A percentile compares a stretch with the other conserved stretches of the same genome.
phyloP scores from a whole-genome alignment of 495 filamentous ascomycete species.

The Aspergillus heteromorphus region DNA sequence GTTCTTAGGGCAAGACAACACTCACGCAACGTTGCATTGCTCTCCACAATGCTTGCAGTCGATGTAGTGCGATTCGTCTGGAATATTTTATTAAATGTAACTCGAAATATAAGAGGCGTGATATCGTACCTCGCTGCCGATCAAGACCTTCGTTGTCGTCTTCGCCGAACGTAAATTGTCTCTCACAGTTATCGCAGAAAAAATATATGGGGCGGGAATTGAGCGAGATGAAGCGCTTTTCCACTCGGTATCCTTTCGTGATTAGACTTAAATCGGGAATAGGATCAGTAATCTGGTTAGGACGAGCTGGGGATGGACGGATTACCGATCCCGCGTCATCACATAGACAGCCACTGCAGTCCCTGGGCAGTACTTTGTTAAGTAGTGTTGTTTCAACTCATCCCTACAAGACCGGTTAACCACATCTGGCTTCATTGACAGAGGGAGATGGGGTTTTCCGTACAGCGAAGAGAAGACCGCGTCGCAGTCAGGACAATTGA shows the following conservation, averaged over 20 bases:
- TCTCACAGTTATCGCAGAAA: slow-evolving; percentile 22
- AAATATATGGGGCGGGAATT: slow-evolving; percentile 22
- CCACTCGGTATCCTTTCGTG: slow-evolving; percentile 30
- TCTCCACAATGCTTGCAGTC: slow-evolving; percentile 22
- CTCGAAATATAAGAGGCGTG: background rate
- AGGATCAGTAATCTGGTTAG: background rate
- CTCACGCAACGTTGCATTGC: slow-evolving; percentile 23
- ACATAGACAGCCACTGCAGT: slow-evolving; percentile 27
- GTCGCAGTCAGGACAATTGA: slow-evolving; percentile 26
- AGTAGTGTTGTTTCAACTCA: slow-evolving; percentile 26
- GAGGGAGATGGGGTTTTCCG: slow-evolving; percentile 1
- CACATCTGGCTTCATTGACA: background rate
- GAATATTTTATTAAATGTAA: slow-evolving; percentile 4
- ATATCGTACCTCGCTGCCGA: slow-evolving; percentile 14
- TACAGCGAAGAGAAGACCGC: slow-evolving; percentile 25
- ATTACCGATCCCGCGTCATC: slow-evolving; percentile 29
- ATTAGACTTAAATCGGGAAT: slow-evolving; percentile 16
- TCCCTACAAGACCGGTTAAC: slow-evolving; percentile 10
- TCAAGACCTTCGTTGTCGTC: slow-evolving; percentile 12
- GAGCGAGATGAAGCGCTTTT: slow-evolving; percentile 24
- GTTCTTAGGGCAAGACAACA: background rate
- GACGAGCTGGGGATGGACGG: background rate
- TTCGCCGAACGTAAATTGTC: slow-evolving; percentile 16
- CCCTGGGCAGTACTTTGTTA: slow-evolving; percentile 25
- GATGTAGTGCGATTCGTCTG: slow-evolving; percentile 14